Evolutionary conservation across 768 basidiomycete genomes (phyloP).

Genomic region (Gloeostereum incarnatum): DNA sequence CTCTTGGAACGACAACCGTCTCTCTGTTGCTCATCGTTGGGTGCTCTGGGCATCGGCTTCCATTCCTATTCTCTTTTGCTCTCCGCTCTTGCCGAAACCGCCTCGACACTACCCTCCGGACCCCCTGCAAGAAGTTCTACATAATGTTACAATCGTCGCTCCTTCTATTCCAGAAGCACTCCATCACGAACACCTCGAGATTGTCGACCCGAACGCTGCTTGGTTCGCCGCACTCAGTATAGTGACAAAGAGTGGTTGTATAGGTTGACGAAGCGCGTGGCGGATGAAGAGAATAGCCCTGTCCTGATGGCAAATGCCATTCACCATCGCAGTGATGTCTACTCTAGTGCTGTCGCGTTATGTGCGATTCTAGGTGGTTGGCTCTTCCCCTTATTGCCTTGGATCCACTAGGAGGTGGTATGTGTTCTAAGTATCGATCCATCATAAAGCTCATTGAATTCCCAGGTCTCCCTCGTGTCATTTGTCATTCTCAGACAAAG

Average conservation of each 20-base stretch:
- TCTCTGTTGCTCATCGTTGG: slow-evolving; percentile 82
- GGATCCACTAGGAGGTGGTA: slow-evolving; percentile 87
- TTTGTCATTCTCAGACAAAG: slow-evolving; percentile 81
- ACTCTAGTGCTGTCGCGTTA: slow-evolving; percentile 86
- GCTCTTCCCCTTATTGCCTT: slow-evolving; percentile 79
- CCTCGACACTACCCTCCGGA: slow-evolving; percentile 56
- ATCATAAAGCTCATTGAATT: background rate
- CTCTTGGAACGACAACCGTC: slow-evolving; percentile 85
- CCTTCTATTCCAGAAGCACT: slow-evolving; percentile 38
- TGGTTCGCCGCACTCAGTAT: slow-evolving; percentile 90
- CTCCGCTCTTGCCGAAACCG: slow-evolving; percentile 58
- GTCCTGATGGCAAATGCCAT: slow-evolving; percentile 94
- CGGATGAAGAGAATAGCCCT: slow-evolving; percentile 83
- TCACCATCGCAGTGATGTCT: slow-evolving; percentile 96
- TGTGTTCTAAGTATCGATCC: background rate
- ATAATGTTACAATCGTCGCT: slow-evolving; percentile 43
- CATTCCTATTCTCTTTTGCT: slow-evolving; percentile 85
- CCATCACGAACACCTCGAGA: slow-evolving; percentile 44
- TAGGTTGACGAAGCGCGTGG: slow-evolving; percentile 80
- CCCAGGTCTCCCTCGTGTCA: slow-evolving; percentile 77
- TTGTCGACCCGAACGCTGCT: slow-evolving; percentile 87
- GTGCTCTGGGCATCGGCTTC: slow-evolving; percentile 76
- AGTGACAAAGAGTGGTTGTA: slow-evolving; percentile 90
- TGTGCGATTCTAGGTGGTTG: slow-evolving; percentile 89
- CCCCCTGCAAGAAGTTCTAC: slow-evolving; percentile 53